phyloP scores from a whole-genome alignment of 805 yeast genomes.

The Kuraishia ogatae region DNA sequence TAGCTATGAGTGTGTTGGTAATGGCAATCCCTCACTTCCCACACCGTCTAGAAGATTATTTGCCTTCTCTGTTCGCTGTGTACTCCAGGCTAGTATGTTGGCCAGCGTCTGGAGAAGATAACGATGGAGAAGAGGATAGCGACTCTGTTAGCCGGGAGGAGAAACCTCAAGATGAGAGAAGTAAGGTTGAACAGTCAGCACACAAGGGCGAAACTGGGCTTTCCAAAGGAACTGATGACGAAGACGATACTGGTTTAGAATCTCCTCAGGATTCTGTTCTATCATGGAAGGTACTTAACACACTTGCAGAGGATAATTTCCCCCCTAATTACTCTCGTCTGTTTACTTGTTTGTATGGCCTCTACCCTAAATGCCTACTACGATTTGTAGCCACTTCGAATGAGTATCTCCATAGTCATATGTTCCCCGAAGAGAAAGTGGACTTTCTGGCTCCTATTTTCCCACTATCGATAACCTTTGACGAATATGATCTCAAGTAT shows the following conservation, averaged over 20 bases:
- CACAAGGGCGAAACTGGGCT: too few relatives aligned
- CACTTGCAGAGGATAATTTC: constrained; percentile 6
- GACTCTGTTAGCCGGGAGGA: constrained; percentile 5
- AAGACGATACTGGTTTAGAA: too few relatives aligned
- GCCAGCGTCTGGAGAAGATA: constrained; percentile 9
- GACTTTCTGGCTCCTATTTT: background rate
- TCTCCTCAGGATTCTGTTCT: background rate
- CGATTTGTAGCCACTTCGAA: constrained; percentile 33
- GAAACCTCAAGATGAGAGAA: too few relatives aligned
- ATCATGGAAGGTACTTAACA: constrained; percentile 15
- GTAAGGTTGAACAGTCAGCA: background rate
- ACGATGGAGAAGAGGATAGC: constrained; percentile 1
- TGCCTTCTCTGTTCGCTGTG: constrained; percentile 34
- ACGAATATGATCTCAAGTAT: constrained; percentile 14
- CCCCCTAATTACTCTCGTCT: constrained; percentile 24
- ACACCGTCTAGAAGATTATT: constrained; percentile 18
- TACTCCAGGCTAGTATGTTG: constrained; percentile 35
- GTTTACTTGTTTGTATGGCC: constrained; percentile 45
- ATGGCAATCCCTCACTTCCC: constrained; percentile 36
- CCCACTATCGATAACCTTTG: background rate
- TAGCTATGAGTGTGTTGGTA: constrained; percentile 22
- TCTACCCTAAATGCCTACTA: constrained; percentile 43
- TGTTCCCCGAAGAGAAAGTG: background rate
- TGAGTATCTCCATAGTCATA: constrained; percentile 19
- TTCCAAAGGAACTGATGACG: too few relatives aligned